These are phyloP conservation scores for Xerocomellus intermedius DNA, from an alignment of 768 basidiomycete species.

Conservation along the genomic window DNA sequence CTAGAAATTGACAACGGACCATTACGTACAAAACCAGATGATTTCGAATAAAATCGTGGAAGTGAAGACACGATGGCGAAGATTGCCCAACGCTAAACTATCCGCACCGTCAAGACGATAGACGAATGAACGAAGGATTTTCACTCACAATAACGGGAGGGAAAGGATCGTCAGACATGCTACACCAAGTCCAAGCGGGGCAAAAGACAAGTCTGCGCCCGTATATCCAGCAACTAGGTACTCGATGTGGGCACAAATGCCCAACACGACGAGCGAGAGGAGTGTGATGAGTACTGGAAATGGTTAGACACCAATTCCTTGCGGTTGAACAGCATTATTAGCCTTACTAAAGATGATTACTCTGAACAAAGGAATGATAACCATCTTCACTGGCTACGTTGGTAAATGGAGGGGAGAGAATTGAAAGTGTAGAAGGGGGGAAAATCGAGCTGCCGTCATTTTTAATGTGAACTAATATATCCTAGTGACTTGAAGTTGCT, in stretches of 20 bases:
- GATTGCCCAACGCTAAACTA: constrained; percentile 18
- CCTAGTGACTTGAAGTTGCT: neutral
- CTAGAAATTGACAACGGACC: neutral
- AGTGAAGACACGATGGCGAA: constrained; percentile 11
- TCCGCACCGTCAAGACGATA: neutral
- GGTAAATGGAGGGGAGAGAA: neutral
- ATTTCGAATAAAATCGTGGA: constrained; percentile 27
- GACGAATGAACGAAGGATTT: neutral
- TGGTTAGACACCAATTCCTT: neutral
- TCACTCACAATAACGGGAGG: constrained; percentile 27
- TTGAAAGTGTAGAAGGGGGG: neutral
- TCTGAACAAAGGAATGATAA: constrained; percentile 27
- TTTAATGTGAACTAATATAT: neutral
- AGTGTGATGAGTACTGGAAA: constrained; percentile 15
- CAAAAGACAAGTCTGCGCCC: constrained; percentile 2
- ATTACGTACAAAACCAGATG: constrained; percentile 27
- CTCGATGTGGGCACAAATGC: constrained; percentile 21
- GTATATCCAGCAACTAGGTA: constrained; percentile 8
- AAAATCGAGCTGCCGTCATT: neutral
- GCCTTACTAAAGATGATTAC: constrained; percentile 22
- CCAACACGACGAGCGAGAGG: constrained; percentile 19
- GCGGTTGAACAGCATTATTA: neutral
- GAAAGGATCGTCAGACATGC: constrained; percentile 17
- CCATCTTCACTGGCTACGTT: constrained; percentile 15
- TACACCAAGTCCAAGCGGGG: constrained; percentile 15